These are phyloP conservation scores for Heracleum sosnowskyi DNA, from an alignment of 129 eudicot species.

Conservation along the genomic window DNA sequence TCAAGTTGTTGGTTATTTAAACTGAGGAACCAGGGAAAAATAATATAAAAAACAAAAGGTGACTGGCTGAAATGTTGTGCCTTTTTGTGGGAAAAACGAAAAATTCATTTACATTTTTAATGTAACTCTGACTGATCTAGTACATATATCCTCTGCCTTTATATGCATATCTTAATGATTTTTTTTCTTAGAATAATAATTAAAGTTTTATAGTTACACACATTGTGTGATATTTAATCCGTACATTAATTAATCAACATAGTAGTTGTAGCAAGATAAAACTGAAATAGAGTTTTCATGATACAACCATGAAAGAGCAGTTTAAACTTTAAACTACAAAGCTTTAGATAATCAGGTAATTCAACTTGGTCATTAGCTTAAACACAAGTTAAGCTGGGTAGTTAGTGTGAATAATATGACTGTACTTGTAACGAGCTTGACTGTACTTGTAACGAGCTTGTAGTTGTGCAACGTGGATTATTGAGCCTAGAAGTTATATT, in stretches of 20 bases:
- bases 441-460: too few relatives aligned
- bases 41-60: background rate
- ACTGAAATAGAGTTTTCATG: background rate
- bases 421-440: background rate
- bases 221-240: background rate
- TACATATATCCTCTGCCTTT: slow-evolving; percentile 13
- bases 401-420: background rate
- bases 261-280: too few relatives aligned
- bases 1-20: background rate
- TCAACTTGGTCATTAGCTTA: background rate
- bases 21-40: background rate
- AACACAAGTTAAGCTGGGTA: background rate
- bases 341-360: background rate
- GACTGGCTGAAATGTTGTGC: background rate
- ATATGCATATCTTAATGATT: background rate
- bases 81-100: background rate
- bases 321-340: background rate
- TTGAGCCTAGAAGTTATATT: background rate
- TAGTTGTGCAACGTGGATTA: background rate
- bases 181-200: background rate
- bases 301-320: background rate
- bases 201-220: background rate
- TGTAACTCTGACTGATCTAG: slow-evolving; percentile 68
- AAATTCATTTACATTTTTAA: background rate
- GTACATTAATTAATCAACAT: background rate